Evolutionary conservation across 2,329 filamentous ascomycete species (phyloP).

Genomic region (Neofusicoccum sp.): DNA sequence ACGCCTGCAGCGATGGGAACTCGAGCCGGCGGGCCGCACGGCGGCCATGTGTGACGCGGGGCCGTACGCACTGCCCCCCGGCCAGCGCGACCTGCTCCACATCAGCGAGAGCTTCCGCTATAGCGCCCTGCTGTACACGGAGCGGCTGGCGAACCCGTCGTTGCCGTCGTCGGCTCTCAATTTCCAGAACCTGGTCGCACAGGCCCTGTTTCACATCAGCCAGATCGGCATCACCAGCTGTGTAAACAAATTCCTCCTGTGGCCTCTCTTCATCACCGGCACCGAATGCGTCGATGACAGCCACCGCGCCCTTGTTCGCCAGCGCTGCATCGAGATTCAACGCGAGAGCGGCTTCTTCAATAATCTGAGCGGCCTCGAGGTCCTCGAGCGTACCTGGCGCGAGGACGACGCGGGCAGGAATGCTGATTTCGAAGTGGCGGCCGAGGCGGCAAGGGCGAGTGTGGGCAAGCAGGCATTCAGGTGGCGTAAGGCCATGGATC

Average conservation of each 20-base stretch:
- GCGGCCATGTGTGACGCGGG: constrained; percentile 23
- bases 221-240: constrained; percentile 69
- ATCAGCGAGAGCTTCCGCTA: constrained; percentile 90
- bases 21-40: constrained; percentile 53
- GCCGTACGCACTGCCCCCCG: constrained; percentile 38
- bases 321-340: constrained; percentile 82
- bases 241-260: constrained; percentile 85
- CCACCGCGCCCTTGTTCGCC: constrained; percentile 75
- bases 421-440: constrained; percentile 19
- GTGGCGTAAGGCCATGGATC: constrained; percentile 52
- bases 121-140: constrained; percentile 83
- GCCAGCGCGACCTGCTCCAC: constrained; percentile 72
- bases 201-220: constrained; percentile 79
- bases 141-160: constrained; percentile 76
- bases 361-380: constrained; percentile 80
- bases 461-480: constrained; percentile 43
- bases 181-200: constrained; percentile 79
- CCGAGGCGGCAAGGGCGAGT: constrained; percentile 22
- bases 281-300: constrained; percentile 82
- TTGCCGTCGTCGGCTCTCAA: constrained; percentile 70
- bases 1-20: constrained; percentile 77
- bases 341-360: constrained; percentile 89
- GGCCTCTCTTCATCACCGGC: constrained; percentile 88
- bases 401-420: constrained; percentile 45
- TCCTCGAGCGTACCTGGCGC: constrained; percentile 81